These are phyloP conservation scores for Dittrichia graveolens DNA, from an alignment of 129 eudicot genomes.

Conservation along the genomic window DNA sequence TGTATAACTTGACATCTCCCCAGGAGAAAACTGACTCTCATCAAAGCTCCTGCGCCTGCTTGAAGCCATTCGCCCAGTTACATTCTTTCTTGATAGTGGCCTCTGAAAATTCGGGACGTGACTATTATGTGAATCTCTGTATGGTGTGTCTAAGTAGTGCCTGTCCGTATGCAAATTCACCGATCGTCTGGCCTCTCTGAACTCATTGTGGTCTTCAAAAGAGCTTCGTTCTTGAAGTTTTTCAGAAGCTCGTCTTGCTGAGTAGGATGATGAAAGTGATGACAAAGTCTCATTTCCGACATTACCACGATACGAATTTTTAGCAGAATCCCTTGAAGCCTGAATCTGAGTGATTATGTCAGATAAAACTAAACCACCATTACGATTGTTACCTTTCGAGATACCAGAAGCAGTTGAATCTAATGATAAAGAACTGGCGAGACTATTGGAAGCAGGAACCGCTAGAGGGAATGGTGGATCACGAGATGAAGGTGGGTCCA, in stretches of 20 bases:
- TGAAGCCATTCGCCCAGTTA: conserved; percentile 68
- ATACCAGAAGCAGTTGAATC: conserved; percentile 56
- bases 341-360: conserved; percentile 90
- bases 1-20: conserved; percentile 69
- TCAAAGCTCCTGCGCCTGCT: conserved; percentile 86
- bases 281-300: conserved; percentile 57
- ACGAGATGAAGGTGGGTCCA: conserved; percentile 99
- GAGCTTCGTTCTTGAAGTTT: conserved; percentile 60
- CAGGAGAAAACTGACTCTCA: conserved; percentile 70
- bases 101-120: conserved; percentile 86
- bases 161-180: conserved; percentile 63
- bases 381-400: conserved; percentile 55
- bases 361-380: conserved; percentile 73
- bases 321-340: conserved; percentile 82
- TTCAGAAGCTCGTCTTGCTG: conserved; percentile 67
- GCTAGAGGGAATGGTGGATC: conserved; percentile 97
- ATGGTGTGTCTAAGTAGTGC: conserved; percentile 60
- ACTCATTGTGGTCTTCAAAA: conserved; percentile 56
- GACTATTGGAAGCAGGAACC: conserved; percentile 86
- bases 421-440: conserved; percentile 53
- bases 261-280: conserved; percentile 59
- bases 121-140: conserved; percentile 57
- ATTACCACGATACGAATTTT: conserved; percentile 49
- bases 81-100: conserved; percentile 77
- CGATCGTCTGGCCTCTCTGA: conserved; percentile 65